These are phyloP conservation scores for Globisporangium camurandrum DNA, from an alignment of 352 stramenopile genomes.

Conservation along the genomic window DNA sequence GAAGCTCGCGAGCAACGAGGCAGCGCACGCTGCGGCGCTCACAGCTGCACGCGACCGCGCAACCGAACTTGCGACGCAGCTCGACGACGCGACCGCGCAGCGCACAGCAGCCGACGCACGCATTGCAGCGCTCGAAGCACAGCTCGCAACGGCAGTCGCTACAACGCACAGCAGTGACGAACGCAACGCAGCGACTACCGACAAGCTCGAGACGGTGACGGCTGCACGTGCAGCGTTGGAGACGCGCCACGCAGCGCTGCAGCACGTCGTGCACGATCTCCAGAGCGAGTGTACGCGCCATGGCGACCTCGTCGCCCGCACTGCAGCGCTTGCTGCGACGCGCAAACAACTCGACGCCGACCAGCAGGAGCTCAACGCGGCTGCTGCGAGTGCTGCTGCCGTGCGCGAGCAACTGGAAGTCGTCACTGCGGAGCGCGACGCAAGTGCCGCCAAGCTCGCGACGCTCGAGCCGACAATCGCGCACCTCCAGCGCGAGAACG, in stretches of 20 bases:
- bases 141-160: neutral
- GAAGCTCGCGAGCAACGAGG: slow-evolving; percentile 18
- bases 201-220: neutral
- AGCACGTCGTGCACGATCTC: neutral
- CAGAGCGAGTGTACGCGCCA: slow-evolving; percentile 2
- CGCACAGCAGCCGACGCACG: neutral
- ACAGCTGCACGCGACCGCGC: neutral
- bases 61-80: neutral
- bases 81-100: no score
- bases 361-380: slow-evolving; percentile 19
- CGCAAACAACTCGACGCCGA: slow-evolving; percentile 16
- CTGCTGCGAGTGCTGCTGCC: slow-evolving; percentile 11
- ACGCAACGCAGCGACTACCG: neutral
- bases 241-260: neutral
- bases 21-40: neutral
- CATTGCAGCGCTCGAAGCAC: neutral
- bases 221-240: neutral
- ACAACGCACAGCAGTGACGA: neutral
- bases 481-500: slow-evolving; percentile 8
- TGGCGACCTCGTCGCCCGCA: slow-evolving; percentile 4
- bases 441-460: neutral
- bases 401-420: slow-evolving; percentile 19
- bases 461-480: neutral
- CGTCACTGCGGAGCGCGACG: neutral
- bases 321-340: slow-evolving; percentile 21